These are phyloP conservation scores for Talaromyces marneffei DNA, from an alignment of 2,329 filamentous ascomycete genomes.

Conservation along the genomic window DNA sequence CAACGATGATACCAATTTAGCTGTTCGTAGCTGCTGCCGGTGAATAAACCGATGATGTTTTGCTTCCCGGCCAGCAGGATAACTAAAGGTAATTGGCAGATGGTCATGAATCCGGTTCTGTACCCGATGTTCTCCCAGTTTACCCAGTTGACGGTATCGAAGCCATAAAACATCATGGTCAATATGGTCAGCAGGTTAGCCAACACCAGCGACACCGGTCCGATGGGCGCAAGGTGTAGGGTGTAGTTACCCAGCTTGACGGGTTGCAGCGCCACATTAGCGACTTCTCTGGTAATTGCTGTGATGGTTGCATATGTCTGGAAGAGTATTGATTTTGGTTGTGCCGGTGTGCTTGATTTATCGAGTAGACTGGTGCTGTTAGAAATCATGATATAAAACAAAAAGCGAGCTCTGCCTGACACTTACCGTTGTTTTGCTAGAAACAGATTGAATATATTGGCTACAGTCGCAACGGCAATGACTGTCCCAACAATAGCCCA, in stretches of 20 bases:
- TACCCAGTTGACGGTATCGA: constrained; percentile 46
- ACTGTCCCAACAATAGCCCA: constrained; percentile 45
- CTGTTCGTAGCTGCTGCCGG: constrained; percentile 45
- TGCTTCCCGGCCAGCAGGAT: constrained; percentile 52
- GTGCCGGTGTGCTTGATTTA: constrained; percentile 43
- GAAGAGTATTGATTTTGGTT: constrained; percentile 48
- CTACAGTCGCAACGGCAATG: constrained; percentile 29
- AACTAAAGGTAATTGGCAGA: constrained; percentile 51
- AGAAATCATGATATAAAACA: neutral
- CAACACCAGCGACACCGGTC: constrained; percentile 30
- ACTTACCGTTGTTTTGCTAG: constrained; percentile 47
- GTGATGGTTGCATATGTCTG: constrained; percentile 48
- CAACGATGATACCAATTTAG: constrained; percentile 51
- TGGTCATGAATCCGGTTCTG: constrained; percentile 49
- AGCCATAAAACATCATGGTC: constrained; percentile 52
- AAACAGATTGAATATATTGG: constrained; percentile 43
- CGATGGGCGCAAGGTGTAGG: constrained; percentile 36
- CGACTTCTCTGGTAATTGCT: constrained; percentile 50
- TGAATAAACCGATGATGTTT: constrained; percentile 47
- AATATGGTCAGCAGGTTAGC: constrained; percentile 47
- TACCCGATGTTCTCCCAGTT: constrained; percentile 54
- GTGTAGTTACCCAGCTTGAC: constrained; percentile 29
- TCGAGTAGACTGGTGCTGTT: constrained; percentile 39
- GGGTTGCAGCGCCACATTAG: constrained; percentile 41
- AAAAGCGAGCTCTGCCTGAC: no score